phyloP scores from a whole-genome alignment of 2,329 filamentous ascomycete species.

The Metarhizium album region DNA sequence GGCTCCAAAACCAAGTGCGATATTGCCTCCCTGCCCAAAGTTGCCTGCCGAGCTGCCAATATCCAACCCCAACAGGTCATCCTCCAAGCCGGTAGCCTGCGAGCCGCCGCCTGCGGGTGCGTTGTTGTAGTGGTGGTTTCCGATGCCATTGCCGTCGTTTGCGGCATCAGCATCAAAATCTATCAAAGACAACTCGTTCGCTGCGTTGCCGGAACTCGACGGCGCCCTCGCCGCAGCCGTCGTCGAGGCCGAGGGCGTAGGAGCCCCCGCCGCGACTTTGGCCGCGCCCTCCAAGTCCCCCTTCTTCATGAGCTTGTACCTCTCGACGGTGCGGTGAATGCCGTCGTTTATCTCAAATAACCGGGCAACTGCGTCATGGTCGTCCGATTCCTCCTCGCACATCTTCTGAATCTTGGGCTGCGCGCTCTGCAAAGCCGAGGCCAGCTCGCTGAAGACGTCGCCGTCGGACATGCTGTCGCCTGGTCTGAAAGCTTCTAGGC shows the following conservation, averaged over 20 bases:
- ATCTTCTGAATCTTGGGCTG: constrained; percentile 99
- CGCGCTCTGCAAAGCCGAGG: constrained; percentile 77
- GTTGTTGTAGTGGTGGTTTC: constrained; percentile 22
- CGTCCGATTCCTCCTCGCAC: constrained; percentile 97
- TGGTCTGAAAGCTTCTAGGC: constrained; percentile 70
- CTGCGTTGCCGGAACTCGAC: constrained; percentile 37
- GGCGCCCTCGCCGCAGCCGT: constrained; percentile 35
- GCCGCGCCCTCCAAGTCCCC: constrained; percentile 78
- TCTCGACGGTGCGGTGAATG: constrained; percentile 91
- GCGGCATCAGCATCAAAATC: constrained; percentile 65
- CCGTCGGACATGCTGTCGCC: constrained; percentile 67
- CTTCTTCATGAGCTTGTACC: constrained; percentile 93
- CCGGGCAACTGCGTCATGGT: constrained; percentile 90
- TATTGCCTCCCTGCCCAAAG: constrained; percentile 68
- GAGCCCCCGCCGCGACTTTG: constrained; percentile 72
- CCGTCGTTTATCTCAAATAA: constrained; percentile 97
- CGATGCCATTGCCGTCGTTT: constrained; percentile 37
- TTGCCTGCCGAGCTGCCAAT: constrained; percentile 51
- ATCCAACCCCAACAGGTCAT: constrained; percentile 82
- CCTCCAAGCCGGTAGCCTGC: constrained; percentile 62
- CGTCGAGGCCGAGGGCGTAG: constrained; percentile 20
- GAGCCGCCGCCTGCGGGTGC: constrained; percentile 25
- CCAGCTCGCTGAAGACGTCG: constrained; percentile 71
- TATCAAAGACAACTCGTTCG: constrained; percentile 79
- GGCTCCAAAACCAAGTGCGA: constrained; percentile 68